phyloP scores from a whole-genome alignment of 1,284 basidiomycete species.

The Moesziomyces globuligerus region DNA sequence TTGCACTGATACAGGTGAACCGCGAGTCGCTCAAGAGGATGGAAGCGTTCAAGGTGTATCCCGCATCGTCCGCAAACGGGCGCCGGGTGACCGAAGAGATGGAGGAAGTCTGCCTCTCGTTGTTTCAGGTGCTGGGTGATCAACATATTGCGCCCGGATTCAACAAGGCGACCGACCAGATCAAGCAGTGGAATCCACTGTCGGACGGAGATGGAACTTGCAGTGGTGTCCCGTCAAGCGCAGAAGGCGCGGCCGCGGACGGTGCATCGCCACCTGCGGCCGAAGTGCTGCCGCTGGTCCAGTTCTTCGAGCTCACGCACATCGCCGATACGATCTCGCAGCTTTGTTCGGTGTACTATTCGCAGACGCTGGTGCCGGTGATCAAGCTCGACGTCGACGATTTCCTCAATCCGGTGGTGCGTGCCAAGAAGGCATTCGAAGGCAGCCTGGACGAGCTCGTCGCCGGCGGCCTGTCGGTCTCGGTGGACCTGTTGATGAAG shows the following conservation, averaged over 20 bases:
- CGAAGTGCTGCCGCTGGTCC: conserved; percentile 87
- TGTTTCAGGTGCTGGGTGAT: conserved; percentile 81
- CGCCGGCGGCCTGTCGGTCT: conserved; percentile 89
- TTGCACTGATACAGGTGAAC: conserved; percentile 90
- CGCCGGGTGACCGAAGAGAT: conserved; percentile 76
- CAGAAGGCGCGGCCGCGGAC: background rate
- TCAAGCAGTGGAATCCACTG: conserved; percentile 48
- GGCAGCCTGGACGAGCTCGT: conserved; percentile 90
- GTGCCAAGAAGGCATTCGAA: conserved; percentile 97
- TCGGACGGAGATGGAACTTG: conserved; percentile 13
- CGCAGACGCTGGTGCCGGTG: conserved; percentile 78
- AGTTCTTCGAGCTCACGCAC: conserved; percentile 98
- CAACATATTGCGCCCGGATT: conserved; percentile 89
- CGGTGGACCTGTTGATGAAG: conserved; percentile 94
- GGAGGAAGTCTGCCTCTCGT: conserved; percentile 87
- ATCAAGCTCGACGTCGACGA: conserved; percentile 74
- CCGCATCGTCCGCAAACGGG: conserved; percentile 61
- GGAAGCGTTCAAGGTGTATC: conserved; percentile 87
- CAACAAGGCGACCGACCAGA: conserved; percentile 72
- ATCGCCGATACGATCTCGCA: conserved; percentile 96
- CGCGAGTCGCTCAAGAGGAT: conserved; percentile 89
- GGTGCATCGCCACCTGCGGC: too few species aligned
- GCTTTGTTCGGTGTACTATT: conserved; percentile 97
- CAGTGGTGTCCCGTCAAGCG: background rate
- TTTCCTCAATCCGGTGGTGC: conserved; percentile 89